phyloP scores from a whole-genome alignment of 768 basidiomycete species.

The Russula sp. region DNA sequence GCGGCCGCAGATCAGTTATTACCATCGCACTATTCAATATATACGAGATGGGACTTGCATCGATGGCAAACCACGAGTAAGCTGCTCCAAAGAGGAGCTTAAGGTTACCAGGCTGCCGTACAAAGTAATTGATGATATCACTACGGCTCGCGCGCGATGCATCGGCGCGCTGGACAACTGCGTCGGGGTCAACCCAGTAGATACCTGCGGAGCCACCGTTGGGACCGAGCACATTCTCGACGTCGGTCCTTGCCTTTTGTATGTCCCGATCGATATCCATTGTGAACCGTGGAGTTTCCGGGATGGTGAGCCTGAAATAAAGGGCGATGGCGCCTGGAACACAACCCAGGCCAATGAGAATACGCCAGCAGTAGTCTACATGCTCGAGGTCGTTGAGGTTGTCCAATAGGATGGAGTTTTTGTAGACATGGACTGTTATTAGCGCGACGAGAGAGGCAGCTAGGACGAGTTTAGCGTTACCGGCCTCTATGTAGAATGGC shows the following conservation, averaged over 20 bases:
- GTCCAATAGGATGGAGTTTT: constrained; percentile 50
- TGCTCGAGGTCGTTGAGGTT: constrained; percentile 40
- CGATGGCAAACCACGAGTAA: constrained; percentile 90
- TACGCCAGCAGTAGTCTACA: constrained; percentile 80
- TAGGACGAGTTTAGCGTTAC: constrained; percentile 30
- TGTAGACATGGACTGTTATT: constrained; percentile 66
- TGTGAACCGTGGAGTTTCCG: constrained; percentile 86
- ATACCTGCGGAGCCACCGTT: constrained; percentile 33
- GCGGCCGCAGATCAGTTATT: background rate
- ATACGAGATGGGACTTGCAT: constrained; percentile 48
- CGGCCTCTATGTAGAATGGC: too few relatives aligned
- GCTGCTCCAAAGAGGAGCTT: constrained; percentile 75
- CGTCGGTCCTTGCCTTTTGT: constrained; percentile 67
- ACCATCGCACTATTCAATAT: background rate
- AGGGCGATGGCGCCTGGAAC: constrained; percentile 78
- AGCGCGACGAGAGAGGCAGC: constrained; percentile 65
- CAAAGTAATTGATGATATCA: constrained; percentile 69
- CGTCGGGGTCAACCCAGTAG: constrained; percentile 52
- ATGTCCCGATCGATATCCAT: constrained; percentile 90
- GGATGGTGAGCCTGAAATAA: constrained; percentile 90
- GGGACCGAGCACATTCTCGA: constrained; percentile 58
- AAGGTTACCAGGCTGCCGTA: constrained; percentile 67
- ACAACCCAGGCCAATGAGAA: constrained; percentile 85
- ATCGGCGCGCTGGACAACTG: constrained; percentile 54
- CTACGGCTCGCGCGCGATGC: constrained; percentile 61